Conservation (phyloP, 129 eudicot species). For the Chrysanthemum seticuspe region DNA sequence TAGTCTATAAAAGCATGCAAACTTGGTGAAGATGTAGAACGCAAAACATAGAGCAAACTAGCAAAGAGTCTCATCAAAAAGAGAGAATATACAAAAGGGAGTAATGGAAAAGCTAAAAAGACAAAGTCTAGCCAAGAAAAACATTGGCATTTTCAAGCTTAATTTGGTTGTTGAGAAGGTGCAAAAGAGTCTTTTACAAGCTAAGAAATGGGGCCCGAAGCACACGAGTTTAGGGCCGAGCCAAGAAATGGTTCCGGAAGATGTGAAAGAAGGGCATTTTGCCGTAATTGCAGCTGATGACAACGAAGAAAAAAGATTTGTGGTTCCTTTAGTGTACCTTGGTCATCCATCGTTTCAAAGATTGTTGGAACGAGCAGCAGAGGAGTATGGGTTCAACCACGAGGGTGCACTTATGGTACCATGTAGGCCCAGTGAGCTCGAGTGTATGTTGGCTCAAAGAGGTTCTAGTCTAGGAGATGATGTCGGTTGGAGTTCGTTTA, state of each 20-base stretch:
- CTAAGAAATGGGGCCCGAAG: conserved; percentile 31
- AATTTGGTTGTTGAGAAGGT: conserved; percentile 50
- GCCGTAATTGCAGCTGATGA: conserved; percentile 36
- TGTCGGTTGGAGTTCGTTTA: conserved; percentile 21
- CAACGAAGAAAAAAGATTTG: conserved; percentile 21
- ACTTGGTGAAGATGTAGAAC: not conserved
- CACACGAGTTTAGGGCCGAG: not conserved
- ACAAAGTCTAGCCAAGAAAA: conserved; percentile 28
- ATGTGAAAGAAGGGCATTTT: conserved; percentile 42
- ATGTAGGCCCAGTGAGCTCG: conserved; percentile 35
- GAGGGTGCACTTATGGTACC: conserved; percentile 38
- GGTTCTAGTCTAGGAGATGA: conserved; percentile 1
- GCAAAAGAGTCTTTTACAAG: conserved; percentile 44
- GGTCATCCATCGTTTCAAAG: conserved; percentile 26
- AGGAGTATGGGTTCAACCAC: conserved; percentile 37
- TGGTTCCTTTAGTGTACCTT: conserved; percentile 32
- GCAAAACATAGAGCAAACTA: not conserved
- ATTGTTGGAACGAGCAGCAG: conserved; percentile 38
- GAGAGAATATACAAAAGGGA: not conserved
- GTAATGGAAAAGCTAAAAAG: conserved; percentile 28
- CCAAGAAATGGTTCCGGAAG: conserved; percentile 27
- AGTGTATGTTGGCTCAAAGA: conserved; percentile 26
- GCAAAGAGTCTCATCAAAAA: conserved; percentile 5
- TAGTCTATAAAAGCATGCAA: conserved; percentile 21
- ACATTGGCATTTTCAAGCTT: conserved; percentile 48